phyloP scores from a whole-genome alignment of 2,329 filamentous ascomycete genomes.

The Xylaria polymorpha region DNA sequence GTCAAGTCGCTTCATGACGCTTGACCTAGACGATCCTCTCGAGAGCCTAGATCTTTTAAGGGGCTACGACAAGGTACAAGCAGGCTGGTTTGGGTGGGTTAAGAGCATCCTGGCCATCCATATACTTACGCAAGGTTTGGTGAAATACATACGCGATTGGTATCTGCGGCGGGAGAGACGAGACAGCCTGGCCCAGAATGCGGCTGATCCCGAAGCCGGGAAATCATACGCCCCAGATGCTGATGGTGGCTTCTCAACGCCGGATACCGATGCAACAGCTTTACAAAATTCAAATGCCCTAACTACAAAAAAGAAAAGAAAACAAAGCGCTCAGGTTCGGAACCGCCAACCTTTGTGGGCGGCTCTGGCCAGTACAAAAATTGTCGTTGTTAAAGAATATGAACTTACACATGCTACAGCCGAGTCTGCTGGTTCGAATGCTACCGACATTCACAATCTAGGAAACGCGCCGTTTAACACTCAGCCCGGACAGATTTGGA shows the following conservation, averaged over 20 bases:
- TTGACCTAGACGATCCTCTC: slow-evolving; percentile 61
- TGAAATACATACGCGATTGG: slow-evolving; percentile 77
- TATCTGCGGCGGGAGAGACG: slow-evolving; percentile 70
- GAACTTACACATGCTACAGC: slow-evolving; percentile 82
- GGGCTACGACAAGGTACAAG: slow-evolving; percentile 65
- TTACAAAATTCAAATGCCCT: slow-evolving; percentile 66
- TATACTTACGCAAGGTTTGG: slow-evolving; percentile 78
- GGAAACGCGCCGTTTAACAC: slow-evolving; percentile 79
- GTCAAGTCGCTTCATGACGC: slow-evolving; percentile 58
- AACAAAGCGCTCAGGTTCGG: slow-evolving; percentile 90
- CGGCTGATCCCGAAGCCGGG: slow-evolving; percentile 72
- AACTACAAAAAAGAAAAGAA: slow-evolving; percentile 84
- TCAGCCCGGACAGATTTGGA: slow-evolving; percentile 80
- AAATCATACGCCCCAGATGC: slow-evolving; percentile 58
- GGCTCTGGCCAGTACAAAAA: slow-evolving; percentile 93
- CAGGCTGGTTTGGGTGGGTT: slow-evolving; percentile 71
- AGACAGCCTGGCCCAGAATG: slow-evolving; percentile 60
- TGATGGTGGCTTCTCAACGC: slow-evolving; percentile 62
- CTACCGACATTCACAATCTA: slow-evolving; percentile 80
- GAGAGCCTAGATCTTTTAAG: slow-evolving; percentile 55
- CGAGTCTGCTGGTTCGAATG: slow-evolving; percentile 78
- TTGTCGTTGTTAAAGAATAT: slow-evolving; percentile 92
- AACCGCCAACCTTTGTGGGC: slow-evolving; percentile 95
- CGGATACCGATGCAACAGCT: slow-evolving; percentile 64
- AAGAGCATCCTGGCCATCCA: slow-evolving; percentile 78